Base-by-base conservation (phyloP, 306 rosid species). In the Bauhinia variegata region DNA sequence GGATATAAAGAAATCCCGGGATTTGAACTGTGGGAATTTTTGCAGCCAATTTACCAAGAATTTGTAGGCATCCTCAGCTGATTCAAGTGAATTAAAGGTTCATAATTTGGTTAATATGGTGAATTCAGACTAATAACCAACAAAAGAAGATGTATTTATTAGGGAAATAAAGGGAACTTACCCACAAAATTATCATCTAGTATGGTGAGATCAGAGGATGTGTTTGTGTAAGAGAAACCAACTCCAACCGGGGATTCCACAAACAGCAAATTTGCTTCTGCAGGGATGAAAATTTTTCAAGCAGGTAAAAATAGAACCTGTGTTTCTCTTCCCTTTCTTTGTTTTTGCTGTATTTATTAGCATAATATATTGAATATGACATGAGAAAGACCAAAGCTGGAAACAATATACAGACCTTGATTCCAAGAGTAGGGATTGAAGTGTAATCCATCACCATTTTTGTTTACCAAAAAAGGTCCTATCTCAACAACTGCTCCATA, bases 181-280 rank as follows among this genome's bases (percentile, higher is more conserved):
- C 88, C 88, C 11, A 80, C 85, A 71, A 84, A 71, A 60, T 60
- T 55, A 75, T 84, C 88, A 54, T 78, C 83, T 61, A 84, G 47
- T 47, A 39, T 75, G 63, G 85, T 71, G 38, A 80, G 79, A 71
- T 84, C 88, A 84, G 88, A 84, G 43, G 88, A 77, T 12, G 75
- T 84, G 46, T 80, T 80, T 0, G 85, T 77, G 58, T 80, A 84
- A 71, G 88, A 84, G 63, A 84, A 84, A 5, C 88, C 88, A 57
- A 84, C 85, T 71, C 88, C 88, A 58, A 80, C 88, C 2, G 88
- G 88, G 9, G 88, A 84, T 51, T 84, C 88, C 70, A 80, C 72
- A 71, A 84, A 84, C 53, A 84, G 56, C 76, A 84, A 75, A 68
- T 80, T 84, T 60, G 85, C 81, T 66, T 84, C 88, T 80, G 83